A percentile compares a stretch with the other conserved stretches of the same genome.
These are phyloP conservation scores for Taxillus chinensis DNA, from an alignment of 164 flowering plant genomes.

Conservation along the genomic window DNA sequence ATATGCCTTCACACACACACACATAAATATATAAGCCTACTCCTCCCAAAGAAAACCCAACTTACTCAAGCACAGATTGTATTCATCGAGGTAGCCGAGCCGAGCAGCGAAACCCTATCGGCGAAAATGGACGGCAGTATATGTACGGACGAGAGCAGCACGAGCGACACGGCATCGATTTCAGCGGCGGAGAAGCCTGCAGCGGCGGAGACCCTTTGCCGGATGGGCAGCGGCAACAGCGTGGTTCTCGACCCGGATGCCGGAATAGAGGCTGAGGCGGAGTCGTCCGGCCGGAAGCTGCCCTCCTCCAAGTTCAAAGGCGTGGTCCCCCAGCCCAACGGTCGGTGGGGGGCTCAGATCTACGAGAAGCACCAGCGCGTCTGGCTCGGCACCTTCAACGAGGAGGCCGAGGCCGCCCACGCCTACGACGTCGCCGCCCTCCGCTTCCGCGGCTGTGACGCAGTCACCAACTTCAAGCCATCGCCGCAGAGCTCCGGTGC, in stretches of 20 bases:
- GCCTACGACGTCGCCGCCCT: constrained; percentile 89
- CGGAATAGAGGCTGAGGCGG: constrained; percentile 46
- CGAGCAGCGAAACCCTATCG: neutral
- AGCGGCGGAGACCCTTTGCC: constrained; percentile 26
- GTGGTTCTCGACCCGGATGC: constrained; percentile 19
- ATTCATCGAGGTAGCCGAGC: neutral
- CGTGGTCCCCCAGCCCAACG: constrained; percentile 94
- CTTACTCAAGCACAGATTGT: neutral
- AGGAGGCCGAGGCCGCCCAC: constrained; percentile 70
- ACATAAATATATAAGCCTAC: too few species aligned
- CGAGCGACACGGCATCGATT: constrained; percentile 23
- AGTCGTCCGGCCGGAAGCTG: constrained; percentile 43
- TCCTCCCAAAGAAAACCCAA: neutral
- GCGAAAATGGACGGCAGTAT: constrained; percentile 36
- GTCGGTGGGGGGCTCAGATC: constrained; percentile 96
- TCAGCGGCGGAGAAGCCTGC: constrained; percentile 2
- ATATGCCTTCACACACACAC: too few species aligned
- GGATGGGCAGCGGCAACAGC: constrained; percentile 68
- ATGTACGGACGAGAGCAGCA: constrained; percentile 12
- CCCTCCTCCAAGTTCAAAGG: constrained; percentile 88
- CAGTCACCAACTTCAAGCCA: constrained; percentile 76
- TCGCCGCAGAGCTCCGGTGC: constrained; percentile 9
- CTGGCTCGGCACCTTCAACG: constrained; percentile 92
- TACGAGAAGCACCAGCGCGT: constrained; percentile 97
- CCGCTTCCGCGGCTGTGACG: constrained; percentile 83